A percentile compares a stretch with the other conserved stretches of the same genome.
Evolutionary conservation across 2,329 filamentous ascomycete genomes (phyloP).

Genomic region (Ophiobolus disseminans): DNA sequence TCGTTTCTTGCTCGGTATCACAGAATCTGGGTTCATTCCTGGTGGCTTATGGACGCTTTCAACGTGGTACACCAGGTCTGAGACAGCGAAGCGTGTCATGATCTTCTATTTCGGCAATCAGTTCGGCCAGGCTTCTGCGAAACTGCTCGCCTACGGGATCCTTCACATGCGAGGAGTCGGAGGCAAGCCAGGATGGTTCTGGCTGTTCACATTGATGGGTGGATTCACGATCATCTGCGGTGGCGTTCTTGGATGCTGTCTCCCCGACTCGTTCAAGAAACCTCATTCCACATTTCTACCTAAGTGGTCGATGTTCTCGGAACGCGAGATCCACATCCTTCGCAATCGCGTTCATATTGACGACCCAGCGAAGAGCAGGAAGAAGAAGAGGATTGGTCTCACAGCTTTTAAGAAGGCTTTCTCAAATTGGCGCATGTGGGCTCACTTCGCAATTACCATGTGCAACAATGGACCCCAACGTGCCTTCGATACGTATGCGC

Average conservation of each 20-base stretch:
- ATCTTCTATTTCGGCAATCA: constrained; percentile 52
- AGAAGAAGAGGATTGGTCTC: constrained; percentile 57
- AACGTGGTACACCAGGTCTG: constrained; percentile 70
- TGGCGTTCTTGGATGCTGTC: constrained; percentile 17
- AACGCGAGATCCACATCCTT: constrained; percentile 26
- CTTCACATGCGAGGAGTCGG: constrained; percentile 50
- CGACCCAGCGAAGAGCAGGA: constrained; percentile 43
- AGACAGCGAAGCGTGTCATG: constrained; percentile 50
- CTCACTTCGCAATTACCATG: constrained; percentile 60
- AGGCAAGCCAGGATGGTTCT: constrained; percentile 52
- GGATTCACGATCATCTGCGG: constrained; percentile 9
- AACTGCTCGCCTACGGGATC: constrained; percentile 49
- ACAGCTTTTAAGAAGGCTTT: constrained; percentile 56
- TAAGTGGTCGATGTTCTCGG: constrained; percentile 23
- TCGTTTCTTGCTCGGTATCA: constrained; percentile 49
- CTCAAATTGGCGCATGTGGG: constrained; percentile 60
- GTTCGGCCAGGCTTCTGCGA: constrained; percentile 43
- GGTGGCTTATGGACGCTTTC: constrained; percentile 68
- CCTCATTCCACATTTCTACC: constrained; percentile 15
- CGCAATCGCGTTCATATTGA: constrained; percentile 23
- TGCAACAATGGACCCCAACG: constrained; percentile 58
- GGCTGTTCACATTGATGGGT: constrained; percentile 46
- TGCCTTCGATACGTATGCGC: constrained; percentile 61
- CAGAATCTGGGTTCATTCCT: constrained; percentile 62
- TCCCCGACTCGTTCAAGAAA: constrained; percentile 20